phyloP scores from a whole-genome alignment of 208 protist genomes.

The Leishmania tropica region DNA sequence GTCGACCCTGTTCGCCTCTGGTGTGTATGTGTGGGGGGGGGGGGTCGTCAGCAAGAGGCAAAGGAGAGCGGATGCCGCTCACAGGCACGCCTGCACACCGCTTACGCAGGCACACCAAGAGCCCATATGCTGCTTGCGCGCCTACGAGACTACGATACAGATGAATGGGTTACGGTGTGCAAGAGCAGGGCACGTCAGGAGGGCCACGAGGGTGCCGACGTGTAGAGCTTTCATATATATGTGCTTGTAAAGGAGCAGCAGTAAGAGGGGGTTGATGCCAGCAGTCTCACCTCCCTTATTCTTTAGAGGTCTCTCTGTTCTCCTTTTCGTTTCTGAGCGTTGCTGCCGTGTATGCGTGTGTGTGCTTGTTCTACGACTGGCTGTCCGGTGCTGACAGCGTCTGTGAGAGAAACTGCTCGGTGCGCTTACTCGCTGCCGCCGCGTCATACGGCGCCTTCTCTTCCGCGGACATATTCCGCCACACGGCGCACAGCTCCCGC shows the following conservation, averaged over 20 bases:
- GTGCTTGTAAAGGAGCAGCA: not conserved
- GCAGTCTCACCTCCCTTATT: not conserved
- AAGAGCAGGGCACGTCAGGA: not conserved
- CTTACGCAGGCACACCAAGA: not conserved
- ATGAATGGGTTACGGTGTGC: not conserved
- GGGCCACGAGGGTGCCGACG: not conserved
- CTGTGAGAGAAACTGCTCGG: constrained; percentile 10
- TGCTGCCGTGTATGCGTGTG: not conserved
- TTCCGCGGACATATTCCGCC: constrained; percentile 42
- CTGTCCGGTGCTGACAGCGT: not conserved
- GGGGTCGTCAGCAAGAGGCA: not conserved
- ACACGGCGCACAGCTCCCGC: constrained; percentile 33
- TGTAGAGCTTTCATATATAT: not conserved
- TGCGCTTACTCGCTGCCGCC: constrained; percentile 50
- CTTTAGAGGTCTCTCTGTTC: not conserved
- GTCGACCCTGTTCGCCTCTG: not conserved
- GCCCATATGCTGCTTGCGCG: not conserved
- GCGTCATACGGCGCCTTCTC: constrained; percentile 68
- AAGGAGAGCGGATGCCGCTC: not conserved
- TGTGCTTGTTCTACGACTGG: not conserved
- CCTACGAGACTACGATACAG: constrained; percentile 1
- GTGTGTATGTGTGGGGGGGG: not conserved
- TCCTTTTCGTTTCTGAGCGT: not conserved
- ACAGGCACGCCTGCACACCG: not conserved
- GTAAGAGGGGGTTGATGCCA: not conserved